Evolutionary conservation across 495 filamentous ascomycete genomes (phyloP).

Genomic region (Cairneyella variabilis): DNA sequence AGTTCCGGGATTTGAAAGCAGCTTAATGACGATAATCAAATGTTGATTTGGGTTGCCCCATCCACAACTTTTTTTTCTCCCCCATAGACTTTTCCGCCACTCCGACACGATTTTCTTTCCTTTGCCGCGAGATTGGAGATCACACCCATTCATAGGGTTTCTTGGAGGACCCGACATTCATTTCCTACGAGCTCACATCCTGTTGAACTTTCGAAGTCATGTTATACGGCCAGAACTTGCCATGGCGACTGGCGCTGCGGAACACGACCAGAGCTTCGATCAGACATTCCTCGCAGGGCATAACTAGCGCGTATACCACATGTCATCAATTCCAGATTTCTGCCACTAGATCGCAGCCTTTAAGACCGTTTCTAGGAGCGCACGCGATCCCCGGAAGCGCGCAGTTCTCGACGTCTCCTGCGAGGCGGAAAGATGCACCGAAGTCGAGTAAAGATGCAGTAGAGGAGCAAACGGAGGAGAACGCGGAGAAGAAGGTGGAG

Average conservation of each 20-base stretch:
- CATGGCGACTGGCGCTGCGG: slow-evolving; percentile 44
- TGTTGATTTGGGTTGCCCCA: neutral
- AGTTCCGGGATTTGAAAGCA: neutral
- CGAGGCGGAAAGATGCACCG: slow-evolving; percentile 22
- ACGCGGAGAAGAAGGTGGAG: slow-evolving; percentile 46
- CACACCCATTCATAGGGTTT: neutral
- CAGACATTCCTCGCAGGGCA: slow-evolving; percentile 8
- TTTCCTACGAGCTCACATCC: neutral
- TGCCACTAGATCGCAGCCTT: slow-evolving; percentile 3
- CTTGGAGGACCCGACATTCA: neutral
- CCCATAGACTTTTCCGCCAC: neutral
- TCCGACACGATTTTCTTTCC: neutral
- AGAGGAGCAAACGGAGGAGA: slow-evolving; percentile 39
- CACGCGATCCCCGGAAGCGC: slow-evolving; percentile 3
- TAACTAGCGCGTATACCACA: slow-evolving; percentile 21
- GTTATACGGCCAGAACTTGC: slow-evolving; percentile 47
- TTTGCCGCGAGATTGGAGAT: neutral
- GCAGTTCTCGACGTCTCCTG: slow-evolving; percentile 24
- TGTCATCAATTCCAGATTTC: slow-evolving; percentile 5
- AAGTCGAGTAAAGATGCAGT: slow-evolving; percentile 33
- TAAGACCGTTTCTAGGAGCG: slow-evolving; percentile 8
- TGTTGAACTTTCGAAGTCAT: slow-evolving; percentile 24
- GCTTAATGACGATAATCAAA: neutral
- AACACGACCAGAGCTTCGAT: slow-evolving; percentile 15
- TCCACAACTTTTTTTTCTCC: neutral